Evolutionary conservation across 2,329 filamentous ascomycete genomes (phyloP).

Genomic region (Pestalotiopsis sp.): DNA sequence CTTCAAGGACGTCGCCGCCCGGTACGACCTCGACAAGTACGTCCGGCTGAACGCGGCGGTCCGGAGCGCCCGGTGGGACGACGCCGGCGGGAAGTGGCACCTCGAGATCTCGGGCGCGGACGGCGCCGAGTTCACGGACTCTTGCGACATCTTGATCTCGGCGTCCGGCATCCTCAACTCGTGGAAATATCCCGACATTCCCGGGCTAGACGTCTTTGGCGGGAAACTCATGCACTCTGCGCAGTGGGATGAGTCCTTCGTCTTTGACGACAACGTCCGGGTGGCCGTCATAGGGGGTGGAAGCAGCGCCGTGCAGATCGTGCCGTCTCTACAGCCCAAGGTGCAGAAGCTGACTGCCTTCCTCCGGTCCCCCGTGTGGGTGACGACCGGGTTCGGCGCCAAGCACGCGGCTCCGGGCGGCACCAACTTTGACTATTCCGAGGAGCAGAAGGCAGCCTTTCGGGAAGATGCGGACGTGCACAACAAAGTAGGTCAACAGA

Average conservation of each 20-base stretch:
- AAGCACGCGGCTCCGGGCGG: constrained; percentile 3
- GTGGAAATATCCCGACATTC: constrained; percentile 1
- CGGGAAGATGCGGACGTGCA: neutral
- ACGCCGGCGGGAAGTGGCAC: neutral
- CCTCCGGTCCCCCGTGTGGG: neutral
- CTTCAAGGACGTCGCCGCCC: neutral
- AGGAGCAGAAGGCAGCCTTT: neutral
- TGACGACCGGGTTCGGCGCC: constrained; percentile 1
- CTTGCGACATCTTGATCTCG: neutral
- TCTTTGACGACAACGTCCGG: neutral
- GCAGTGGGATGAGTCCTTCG: neutral
- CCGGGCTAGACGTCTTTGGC: neutral
- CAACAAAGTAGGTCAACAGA: neutral
- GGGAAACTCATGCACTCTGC: constrained; percentile 4
- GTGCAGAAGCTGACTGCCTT: neutral
- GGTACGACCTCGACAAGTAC: constrained; percentile 1
- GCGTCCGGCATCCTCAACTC: neutral
- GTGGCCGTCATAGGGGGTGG: constrained; percentile 2
- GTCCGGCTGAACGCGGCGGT: neutral
- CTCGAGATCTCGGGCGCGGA: neutral
- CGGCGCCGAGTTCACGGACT: neutral
- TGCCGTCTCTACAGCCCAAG: constrained; percentile 1
- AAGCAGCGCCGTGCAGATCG: neutral
- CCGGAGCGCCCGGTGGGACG: neutral
- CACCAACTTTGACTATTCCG: neutral